A percentile compares a stretch with the other conserved stretches of the same genome.
Evolutionary conservation across 305 asterid species (phyloP).

Genomic region (Nicotiana rustica): DNA sequence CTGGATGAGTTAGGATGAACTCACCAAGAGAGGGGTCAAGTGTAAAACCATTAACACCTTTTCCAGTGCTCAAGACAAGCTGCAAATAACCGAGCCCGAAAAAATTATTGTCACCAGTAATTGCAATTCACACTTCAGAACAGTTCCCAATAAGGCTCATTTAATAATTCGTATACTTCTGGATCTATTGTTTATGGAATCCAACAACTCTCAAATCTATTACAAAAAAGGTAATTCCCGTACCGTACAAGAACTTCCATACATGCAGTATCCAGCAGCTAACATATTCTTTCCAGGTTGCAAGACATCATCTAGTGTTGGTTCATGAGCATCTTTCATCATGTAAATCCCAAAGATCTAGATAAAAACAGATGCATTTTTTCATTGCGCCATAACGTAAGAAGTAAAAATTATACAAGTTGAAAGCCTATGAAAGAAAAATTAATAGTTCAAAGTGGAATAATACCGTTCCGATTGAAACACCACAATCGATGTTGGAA

Average conservation of each 20-base stretch:
- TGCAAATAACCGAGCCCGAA: constrained; percentile 41
- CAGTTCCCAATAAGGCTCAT: background rate
- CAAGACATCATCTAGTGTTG: constrained; percentile 77
- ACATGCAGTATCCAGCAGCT: constrained; percentile 99
- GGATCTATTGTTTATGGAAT: background rate
- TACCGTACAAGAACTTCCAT: constrained; percentile 99
- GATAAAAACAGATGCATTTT: background rate
- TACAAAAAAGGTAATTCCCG: background rate
- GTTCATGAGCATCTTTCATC: constrained; percentile 66
- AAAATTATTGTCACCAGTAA: background rate
- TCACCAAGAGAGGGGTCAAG: constrained; percentile 99
- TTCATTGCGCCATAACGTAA: too few relatives aligned
- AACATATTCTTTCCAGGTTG: constrained; percentile 96
- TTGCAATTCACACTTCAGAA: background rate
- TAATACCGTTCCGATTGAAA: constrained; percentile 94
- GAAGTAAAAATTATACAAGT: background rate
- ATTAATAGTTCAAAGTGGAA: background rate
- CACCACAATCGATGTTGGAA: constrained; percentile 97
- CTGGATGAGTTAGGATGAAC: constrained; percentile 93
- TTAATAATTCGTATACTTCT: background rate
- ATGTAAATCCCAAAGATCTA: constrained; percentile 90
- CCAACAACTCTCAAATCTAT: background rate
- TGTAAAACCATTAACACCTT: constrained; percentile 95
- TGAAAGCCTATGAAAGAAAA: too few relatives aligned
- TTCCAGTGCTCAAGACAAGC: constrained; percentile 89